Evolutionary conservation across 2,329 filamentous ascomycete species (phyloP), one percentile per base, ranked within the genome.

Genomic region (Calonectria honghensis): DNA sequence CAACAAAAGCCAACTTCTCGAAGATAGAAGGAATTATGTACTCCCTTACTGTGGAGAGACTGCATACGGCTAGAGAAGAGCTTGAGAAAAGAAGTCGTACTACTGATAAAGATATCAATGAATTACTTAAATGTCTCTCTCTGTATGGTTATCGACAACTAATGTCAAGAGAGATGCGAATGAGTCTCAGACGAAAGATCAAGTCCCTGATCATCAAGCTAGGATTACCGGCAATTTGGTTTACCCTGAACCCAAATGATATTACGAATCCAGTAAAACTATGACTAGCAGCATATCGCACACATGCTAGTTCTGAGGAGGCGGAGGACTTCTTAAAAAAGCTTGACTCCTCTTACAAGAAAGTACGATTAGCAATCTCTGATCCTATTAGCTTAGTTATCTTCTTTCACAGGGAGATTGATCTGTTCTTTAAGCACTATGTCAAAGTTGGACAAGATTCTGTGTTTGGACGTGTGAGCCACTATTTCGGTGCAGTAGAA

Each of bases 201-300:
- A 68, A 69, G 37, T 11, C 68, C 2, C n/a, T 74, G 2, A 74
- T 76, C 14, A 67, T 76, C 20, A 41, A 65, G 24, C 50, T 72
- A 29, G 51, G 68, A 18, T 52, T 72, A 24, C 65, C 52, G n/a
- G 72, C 57, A 14, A 74, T 76, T 50, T 74, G 51, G 65, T 72
- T 76, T 29, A 76, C 65, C n/a, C 6, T 76, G 14, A 76, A 73
- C 52, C 72, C 68, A 31, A 73, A 72, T 64, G 45, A 76, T 41
- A 74, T 73, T 18, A 66, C n/a, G 11, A 66, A 66, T 59, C 59
- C 35, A n/a, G 37, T 71, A 35, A 71, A 71, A 29, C 20, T 68
- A 45, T 14, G 4, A 29, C 35, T 72, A 14, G 32, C 20, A 31
- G 64, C 35, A 72, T 72, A 72, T 14, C 11, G 14, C 31, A 71